A percentile compares a stretch with the other conserved stretches of the same genome.
phyloP scores from a whole-genome alignment of 352 stramenopile genomes.

The Phytophthora pseudosyringae region DNA sequence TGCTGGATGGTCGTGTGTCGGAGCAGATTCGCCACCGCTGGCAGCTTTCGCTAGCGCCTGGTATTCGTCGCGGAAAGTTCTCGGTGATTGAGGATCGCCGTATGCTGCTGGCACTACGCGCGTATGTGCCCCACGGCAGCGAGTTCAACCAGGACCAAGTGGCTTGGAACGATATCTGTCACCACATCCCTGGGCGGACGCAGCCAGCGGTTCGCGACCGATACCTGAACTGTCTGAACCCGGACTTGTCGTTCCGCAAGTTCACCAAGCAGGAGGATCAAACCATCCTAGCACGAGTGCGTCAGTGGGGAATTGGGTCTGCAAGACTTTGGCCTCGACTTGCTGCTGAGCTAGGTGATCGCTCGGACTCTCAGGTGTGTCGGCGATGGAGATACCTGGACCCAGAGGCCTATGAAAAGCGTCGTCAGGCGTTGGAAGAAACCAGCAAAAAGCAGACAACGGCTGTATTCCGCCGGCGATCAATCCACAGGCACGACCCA shows the following conservation, averaged over 20 bases:
- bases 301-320: constrained; percentile 45
- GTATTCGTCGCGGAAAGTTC: constrained; percentile 75
- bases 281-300: constrained; percentile 43
- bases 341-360: constrained; percentile 49
- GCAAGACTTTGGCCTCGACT: constrained; percentile 52
- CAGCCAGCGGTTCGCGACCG: constrained; percentile 66
- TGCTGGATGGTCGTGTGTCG: constrained; percentile 72
- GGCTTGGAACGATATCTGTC: constrained; percentile 68
- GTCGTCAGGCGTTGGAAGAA: constrained; percentile 31
- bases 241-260: constrained; percentile 62
- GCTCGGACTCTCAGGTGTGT: constrained; percentile 56
- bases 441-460: constrained; percentile 39
- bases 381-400: constrained; percentile 51
- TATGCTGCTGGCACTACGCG: constrained; percentile 61
- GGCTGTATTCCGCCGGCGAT: constrained; percentile 55
- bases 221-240: constrained; percentile 74
- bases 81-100: constrained; percentile 75
- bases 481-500: constrained; percentile 32
- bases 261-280: constrained; percentile 66
- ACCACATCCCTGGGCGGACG: constrained; percentile 63
- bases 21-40: constrained; percentile 83
- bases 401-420: constrained; percentile 43
- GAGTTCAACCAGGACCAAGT: constrained; percentile 58
- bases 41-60: constrained; percentile 69
- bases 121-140: constrained; percentile 49